Conservation (phyloP, 1,284 basidiomycete species). For the Meripilus lineatus region DNA sequence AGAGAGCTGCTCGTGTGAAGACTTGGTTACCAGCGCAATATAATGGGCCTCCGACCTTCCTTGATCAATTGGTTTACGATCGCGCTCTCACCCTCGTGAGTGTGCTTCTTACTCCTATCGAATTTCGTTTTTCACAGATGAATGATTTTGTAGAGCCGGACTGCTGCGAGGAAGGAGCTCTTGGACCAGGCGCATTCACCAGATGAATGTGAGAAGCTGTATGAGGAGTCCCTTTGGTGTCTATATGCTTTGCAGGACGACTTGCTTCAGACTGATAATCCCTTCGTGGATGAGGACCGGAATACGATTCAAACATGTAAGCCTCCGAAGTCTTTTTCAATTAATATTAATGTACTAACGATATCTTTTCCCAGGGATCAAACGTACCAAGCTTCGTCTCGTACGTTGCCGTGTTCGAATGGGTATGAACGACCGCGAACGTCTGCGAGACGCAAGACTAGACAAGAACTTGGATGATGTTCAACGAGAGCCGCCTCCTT, state of each 20-base stretch:
- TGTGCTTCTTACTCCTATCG: slow-evolving; percentile 11
- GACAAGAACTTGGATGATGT: slow-evolving; percentile 73
- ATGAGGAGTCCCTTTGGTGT: slow-evolving; percentile 93
- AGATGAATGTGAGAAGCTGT: slow-evolving; percentile 88
- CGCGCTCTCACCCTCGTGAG: slow-evolving; percentile 65
- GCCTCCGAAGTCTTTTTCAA: slow-evolving; percentile 24
- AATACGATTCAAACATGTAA: slow-evolving; percentile 77
- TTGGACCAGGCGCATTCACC: slow-evolving; percentile 70
- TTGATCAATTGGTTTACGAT: slow-evolving; percentile 81
- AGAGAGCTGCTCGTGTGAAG: slow-evolving; percentile 70
- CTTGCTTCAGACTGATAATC: slow-evolving; percentile 76
- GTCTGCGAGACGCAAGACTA: slow-evolving; percentile 63
- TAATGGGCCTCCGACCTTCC: slow-evolving; percentile 65
- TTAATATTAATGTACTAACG: neutral
- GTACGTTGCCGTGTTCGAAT: slow-evolving; percentile 67
- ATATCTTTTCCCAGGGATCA: slow-evolving; percentile 55
- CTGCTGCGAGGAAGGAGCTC: slow-evolving; percentile 88
- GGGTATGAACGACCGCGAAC: slow-evolving; percentile 64
- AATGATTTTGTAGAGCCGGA: slow-evolving; percentile 64
- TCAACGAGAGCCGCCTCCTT: slow-evolving; percentile 66
- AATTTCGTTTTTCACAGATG: neutral
- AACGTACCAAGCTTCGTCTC: slow-evolving; percentile 73
- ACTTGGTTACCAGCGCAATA: slow-evolving; percentile 77
- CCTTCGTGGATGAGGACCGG: slow-evolving; percentile 82
- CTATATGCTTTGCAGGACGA: slow-evolving; percentile 90